Evolutionary conservation across 2,329 filamentous ascomycete species (phyloP).

Genomic region (Lachnum nothofagi): DNA sequence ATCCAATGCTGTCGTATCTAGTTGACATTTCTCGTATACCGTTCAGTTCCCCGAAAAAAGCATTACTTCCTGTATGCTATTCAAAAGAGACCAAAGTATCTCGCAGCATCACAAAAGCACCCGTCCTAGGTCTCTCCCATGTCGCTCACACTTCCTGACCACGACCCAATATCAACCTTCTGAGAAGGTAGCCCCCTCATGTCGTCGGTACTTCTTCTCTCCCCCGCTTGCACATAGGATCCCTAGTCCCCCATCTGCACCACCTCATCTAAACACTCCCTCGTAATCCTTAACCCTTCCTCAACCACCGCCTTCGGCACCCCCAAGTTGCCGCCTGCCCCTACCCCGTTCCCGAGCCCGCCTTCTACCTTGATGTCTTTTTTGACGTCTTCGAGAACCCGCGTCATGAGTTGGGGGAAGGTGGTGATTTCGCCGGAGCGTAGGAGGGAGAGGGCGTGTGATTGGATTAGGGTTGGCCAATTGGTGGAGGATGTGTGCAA

Average conservation of each 20-base stretch:
- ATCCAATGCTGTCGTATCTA: neutral
- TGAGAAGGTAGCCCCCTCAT: no score
- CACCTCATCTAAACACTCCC: constrained; percentile 50
- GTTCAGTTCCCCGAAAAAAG: neutral
- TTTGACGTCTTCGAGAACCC: constrained; percentile 55
- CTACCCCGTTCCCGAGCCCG: constrained; percentile 16
- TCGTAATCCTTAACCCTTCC: constrained; percentile 55
- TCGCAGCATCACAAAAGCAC: no score
- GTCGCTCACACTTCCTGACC: no score
- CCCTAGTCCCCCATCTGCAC: constrained; percentile 26
- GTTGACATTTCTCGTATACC: neutral
- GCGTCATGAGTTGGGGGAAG: constrained; percentile 56
- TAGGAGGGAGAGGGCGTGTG: constrained; percentile 55
- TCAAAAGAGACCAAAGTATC: no score
- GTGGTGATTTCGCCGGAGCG: constrained; percentile 55
- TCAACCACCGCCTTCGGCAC: constrained; percentile 56
- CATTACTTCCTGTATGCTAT: neutral
- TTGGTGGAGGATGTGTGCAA: constrained; percentile 55
- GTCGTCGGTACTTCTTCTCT: no score
- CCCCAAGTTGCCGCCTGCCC: constrained; percentile 45
- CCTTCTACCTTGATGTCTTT: constrained; percentile 17
- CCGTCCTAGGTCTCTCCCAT: no score
- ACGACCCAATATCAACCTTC: no score
- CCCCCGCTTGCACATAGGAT: no score
- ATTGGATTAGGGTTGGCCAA: constrained; percentile 58